Evolutionary conservation across 176 grass and related monocot genomes (phyloP), one percentile per base, ranked within the genome.

Genomic region (Leersia perrieri): DNA sequence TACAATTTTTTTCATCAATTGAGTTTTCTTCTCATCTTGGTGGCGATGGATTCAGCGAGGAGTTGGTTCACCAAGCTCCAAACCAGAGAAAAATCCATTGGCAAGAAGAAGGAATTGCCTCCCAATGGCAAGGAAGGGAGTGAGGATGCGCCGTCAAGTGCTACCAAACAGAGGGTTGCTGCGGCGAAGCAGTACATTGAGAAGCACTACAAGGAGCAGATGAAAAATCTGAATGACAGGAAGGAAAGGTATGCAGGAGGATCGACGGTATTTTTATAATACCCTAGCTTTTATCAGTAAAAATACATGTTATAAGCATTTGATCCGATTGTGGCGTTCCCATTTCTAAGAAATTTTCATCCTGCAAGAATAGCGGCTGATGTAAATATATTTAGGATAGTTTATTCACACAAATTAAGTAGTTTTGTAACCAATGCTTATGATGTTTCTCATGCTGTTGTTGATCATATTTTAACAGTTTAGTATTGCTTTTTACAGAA

Each of bases 181-280:
- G 90, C 90, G 5, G 92, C 90, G 8, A 95, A 95, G 75, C 90
- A 98, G 63, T 98, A 98, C 77, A 98, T 98, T 65, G 95, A 98
- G 86, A 98, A 98, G 66, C 95, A 93, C 57, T 98, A 95, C 81
- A 98, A 92, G 87, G 92, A 98, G 78, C 95, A 95, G 64, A 91
- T 89, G 90, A 98, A 98, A 70, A 86, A 93, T 40, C 49, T 95
- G 78, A 90, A 98, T 60, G 92, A 98, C 44, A 90, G 92, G 73
- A 98, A 94, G 77, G 95, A 95, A 41, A 83, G 94, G 90, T 97
- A 87, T 64, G 26, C n/a, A n/a, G n/a, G 29, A 42, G 25, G 72
- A 67, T 79, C 38, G 28, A 16, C 34, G 5, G 20, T 20, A 53
- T 53, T 53, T 20, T 53, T 7, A 5, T 1, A 22, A n/a, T 57